These are phyloP conservation scores for Aspergillus neoniger DNA, from an alignment of 2,329 filamentous ascomycete genomes.

Conservation along the genomic window DNA sequence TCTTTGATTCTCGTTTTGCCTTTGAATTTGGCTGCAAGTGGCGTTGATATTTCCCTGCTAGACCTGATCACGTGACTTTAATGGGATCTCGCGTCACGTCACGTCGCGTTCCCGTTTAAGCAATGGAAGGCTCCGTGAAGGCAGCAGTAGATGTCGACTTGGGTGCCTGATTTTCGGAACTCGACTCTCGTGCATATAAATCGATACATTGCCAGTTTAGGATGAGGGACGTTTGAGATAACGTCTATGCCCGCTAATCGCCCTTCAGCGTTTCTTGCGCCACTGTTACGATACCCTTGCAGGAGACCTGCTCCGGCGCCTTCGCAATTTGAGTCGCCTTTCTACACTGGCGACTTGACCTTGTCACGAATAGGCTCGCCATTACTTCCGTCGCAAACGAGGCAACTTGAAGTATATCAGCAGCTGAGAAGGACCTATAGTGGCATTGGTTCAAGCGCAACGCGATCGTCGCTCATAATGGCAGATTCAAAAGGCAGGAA, in stretches of 20 bases:
- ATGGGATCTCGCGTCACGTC: constrained; percentile 25
- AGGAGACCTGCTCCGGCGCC: constrained; percentile 15
- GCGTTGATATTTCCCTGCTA: not conserved
- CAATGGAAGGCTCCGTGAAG: constrained; percentile 1
- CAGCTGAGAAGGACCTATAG: not conserved
- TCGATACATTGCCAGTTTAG: not conserved
- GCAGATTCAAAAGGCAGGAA: constrained; percentile 47
- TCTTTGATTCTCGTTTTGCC: not conserved
- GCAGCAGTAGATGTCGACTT: constrained; percentile 3
- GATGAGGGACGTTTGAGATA: constrained; percentile 6
- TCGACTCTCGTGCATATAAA: not conserved
- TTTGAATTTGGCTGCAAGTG: not conserved
- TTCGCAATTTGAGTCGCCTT: not conserved
- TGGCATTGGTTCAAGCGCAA: not conserved
- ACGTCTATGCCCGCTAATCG: constrained; percentile 21
- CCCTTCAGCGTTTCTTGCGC: constrained; percentile 15
- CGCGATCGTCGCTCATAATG: constrained; percentile 12
- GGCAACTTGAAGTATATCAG: not conserved
- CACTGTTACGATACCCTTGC: constrained; percentile 7
- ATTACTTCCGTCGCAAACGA: not conserved
- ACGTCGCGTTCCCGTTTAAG: constrained; percentile 18
- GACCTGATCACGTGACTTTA: constrained; percentile 18
- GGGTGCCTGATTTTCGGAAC: constrained; percentile 3
- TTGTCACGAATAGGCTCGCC: not conserved
- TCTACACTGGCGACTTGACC: not conserved